Evolutionary conservation across 148 eudicot species (phyloP).

Genomic region (Rheum nobile): DNA sequence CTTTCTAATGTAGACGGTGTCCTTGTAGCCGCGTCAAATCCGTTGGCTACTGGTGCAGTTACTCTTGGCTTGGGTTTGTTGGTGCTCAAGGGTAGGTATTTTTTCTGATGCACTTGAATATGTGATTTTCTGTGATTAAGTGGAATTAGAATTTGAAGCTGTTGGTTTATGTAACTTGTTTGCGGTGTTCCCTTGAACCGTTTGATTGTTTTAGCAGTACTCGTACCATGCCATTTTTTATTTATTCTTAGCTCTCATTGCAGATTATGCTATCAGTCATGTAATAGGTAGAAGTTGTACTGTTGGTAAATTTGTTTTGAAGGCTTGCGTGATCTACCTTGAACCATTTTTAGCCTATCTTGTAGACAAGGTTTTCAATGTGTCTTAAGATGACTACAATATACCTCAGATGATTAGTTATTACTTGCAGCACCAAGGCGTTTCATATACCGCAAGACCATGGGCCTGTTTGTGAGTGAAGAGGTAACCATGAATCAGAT

Average conservation of each 20-base stretch:
- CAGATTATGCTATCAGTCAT: background rate
- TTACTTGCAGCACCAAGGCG: constrained; percentile 56
- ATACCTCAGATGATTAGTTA: background rate
- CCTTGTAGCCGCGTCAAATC: constrained; percentile 47
- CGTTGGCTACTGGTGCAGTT: constrained; percentile 52
- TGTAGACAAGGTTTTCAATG: background rate
- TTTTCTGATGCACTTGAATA: background rate
- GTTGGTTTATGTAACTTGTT: background rate
- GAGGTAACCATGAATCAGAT: constrained; percentile 39
- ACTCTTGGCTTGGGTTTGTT: constrained; percentile 50
- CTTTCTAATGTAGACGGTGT: constrained; percentile 46
- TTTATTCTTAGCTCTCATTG: background rate
- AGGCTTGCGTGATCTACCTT: background rate
- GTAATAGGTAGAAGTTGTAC: background rate
- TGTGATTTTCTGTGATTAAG: background rate
- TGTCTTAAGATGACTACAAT: background rate
- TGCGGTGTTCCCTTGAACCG: background rate
- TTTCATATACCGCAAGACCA: constrained; percentile 46
- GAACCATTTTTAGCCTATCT: background rate
- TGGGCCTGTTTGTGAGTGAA: constrained; percentile 56
- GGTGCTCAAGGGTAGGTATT: constrained; percentile 48
- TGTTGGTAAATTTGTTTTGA: background rate
- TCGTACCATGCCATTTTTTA: background rate
- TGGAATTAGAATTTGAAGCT: background rate
- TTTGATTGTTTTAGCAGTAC: background rate